Evolutionary conservation across 2,329 filamentous ascomycete species (phyloP).

Genomic region (Acrocalymma vagum): DNA sequence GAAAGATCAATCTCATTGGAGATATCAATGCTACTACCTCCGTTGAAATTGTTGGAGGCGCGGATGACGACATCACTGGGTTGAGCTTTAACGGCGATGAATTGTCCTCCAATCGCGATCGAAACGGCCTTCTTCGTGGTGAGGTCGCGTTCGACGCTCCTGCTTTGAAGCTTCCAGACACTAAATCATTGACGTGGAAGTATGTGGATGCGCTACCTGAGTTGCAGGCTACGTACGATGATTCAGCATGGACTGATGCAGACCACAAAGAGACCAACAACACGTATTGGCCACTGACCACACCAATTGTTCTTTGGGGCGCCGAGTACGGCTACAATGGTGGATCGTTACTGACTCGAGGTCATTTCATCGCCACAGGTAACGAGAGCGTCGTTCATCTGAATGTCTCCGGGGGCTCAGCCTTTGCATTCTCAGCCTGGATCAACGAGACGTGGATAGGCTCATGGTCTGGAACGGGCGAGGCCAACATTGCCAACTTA

Average conservation of each 20-base stretch:
- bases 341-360: slow-evolving; percentile 73
- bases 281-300: slow-evolving; percentile 30
- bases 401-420: slow-evolving; percentile 69
- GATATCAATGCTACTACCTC: slow-evolving; percentile 74
- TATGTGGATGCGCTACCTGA: slow-evolving; percentile 75
- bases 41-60: slow-evolving; percentile 72
- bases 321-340: slow-evolving; percentile 77
- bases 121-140: slow-evolving; percentile 59
- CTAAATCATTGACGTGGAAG: slow-evolving; percentile 69
- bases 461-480: slow-evolving; percentile 66
- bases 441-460: slow-evolving; percentile 69
- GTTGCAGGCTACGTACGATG: slow-evolving; percentile 68
- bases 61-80: slow-evolving; percentile 57
- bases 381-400: slow-evolving; percentile 64
- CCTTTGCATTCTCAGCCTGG: slow-evolving; percentile 73
- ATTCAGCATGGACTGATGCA: slow-evolving; percentile 70
- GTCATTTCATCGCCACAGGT: slow-evolving; percentile 70
- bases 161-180: slow-evolving; percentile 61
- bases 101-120: slow-evolving; percentile 47
- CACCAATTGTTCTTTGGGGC: slow-evolving; percentile 64
- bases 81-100: slow-evolving; percentile 66
- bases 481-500: slow-evolving; percentile 57
- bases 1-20: slow-evolving; percentile 68
- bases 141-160: slow-evolving; percentile 60
- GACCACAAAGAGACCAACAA: slow-evolving; percentile 67